Evolutionary conservation across 1,139 yeast genomes (phyloP).

Genomic region (Taiozyma onychis): DNA sequence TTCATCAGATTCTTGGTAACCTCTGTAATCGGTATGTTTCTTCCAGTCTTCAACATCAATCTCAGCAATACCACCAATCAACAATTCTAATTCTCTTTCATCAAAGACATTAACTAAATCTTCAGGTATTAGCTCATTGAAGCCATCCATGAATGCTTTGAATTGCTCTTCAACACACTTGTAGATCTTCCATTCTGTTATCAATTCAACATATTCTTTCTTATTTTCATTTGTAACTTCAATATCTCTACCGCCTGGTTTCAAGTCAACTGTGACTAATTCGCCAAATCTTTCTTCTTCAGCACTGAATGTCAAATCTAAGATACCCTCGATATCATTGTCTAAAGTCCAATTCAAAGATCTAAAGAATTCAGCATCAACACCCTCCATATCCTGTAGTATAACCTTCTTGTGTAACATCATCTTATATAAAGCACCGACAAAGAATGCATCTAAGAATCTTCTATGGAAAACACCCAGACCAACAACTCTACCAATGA

Average conservation of each 20-base stretch:
- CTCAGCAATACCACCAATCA: slow-evolving; percentile 97
- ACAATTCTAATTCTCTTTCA: slow-evolving; percentile 91
- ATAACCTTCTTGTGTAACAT: slow-evolving; percentile 93
- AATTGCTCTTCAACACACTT: slow-evolving; percentile 94
- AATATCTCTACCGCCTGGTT: slow-evolving; percentile 79
- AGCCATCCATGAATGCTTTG: slow-evolving; percentile 93
- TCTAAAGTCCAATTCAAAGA: slow-evolving; percentile 94
- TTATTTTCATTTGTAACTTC: slow-evolving; percentile 94
- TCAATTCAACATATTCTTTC: slow-evolving; percentile 89
- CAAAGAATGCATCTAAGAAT: slow-evolving; percentile 95
- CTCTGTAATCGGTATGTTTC: slow-evolving; percentile 96
- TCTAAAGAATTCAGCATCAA: slow-evolving; percentile 93
- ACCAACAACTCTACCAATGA: slow-evolving; percentile 97
- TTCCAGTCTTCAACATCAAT: slow-evolving; percentile 99
- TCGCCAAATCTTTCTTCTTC: slow-evolving; percentile 98
- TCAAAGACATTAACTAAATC: slow-evolving; percentile 94
- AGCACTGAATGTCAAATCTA: slow-evolving; percentile 87
- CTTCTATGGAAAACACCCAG: slow-evolving; percentile 97
- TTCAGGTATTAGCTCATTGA: slow-evolving; percentile 95
- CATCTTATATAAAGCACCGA: slow-evolving; percentile 97
- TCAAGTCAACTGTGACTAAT: slow-evolving; percentile 82
- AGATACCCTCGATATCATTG: slow-evolving; percentile 81
- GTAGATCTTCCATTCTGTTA: slow-evolving; percentile 93
- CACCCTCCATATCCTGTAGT: slow-evolving; percentile 97
- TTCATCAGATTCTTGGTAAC: slow-evolving; percentile 93